Evolutionary conservation across 345 rosid genomes (phyloP).

Genomic region (Hibiscus mutabilis): DNA sequence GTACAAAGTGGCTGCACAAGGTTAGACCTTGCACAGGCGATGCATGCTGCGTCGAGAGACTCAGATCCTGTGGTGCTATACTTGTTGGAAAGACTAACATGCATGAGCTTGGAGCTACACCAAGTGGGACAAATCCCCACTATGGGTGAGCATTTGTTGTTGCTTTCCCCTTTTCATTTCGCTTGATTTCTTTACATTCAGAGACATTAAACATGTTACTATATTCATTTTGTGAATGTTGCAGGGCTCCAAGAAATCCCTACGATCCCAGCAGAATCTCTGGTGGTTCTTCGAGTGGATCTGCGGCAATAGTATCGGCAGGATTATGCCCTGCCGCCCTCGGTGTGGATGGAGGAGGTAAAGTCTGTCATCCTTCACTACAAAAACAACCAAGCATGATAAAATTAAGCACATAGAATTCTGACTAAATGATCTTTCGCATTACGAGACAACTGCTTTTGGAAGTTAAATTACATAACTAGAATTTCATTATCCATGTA

Average conservation of each 20-base stretch:
- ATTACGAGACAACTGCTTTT: neutral
- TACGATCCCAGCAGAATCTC: constrained; percentile 36
- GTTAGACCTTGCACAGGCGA: constrained; percentile 43
- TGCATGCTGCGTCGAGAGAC: constrained; percentile 51
- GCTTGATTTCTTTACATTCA: neutral
- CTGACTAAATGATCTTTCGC: neutral
- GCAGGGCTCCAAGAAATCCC: constrained; percentile 60
- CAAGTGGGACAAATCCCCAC: constrained; percentile 75
- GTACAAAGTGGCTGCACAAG: constrained; percentile 70
- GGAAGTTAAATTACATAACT: neutral
- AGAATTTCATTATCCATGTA: neutral
- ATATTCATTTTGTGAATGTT: neutral
- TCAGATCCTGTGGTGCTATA: constrained; percentile 58
- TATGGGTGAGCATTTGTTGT: constrained; percentile 38
- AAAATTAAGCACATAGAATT: neutral
- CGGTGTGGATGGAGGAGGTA: constrained; percentile 86
- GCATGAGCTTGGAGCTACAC: constrained; percentile 83
- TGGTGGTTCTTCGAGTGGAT: constrained; percentile 77
- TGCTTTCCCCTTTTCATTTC: neutral
- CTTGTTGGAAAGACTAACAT: constrained; percentile 68
- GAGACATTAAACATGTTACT: neutral
- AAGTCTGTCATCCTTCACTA: neutral
- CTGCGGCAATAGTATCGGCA: constrained; percentile 67
- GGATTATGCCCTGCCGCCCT: constrained; percentile 73
- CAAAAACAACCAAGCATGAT: neutral